A percentile compares a stretch with the other conserved stretches of the same genome.
phyloP scores from a whole-genome alignment of 1,284 basidiomycete species.

The Afroboletus lepidellus region DNA sequence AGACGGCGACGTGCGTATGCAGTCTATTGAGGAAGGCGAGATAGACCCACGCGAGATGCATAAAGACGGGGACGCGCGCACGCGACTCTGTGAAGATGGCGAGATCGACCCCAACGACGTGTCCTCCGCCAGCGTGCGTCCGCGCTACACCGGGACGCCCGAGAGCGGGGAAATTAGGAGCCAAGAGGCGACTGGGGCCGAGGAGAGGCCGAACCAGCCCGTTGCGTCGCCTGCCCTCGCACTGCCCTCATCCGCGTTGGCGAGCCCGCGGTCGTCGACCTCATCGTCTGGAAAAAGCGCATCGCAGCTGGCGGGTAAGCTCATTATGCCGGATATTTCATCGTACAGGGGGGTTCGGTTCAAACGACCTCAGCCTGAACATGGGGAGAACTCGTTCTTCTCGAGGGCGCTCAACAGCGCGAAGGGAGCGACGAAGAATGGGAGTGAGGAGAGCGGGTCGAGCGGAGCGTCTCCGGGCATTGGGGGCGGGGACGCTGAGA shows the following conservation, averaged over 20 bases:
- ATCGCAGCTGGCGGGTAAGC: conserved; percentile 1
- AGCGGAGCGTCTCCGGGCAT: neutral
- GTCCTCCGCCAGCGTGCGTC: neutral
- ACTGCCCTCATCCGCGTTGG: neutral
- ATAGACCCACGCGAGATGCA: too few relatives aligned
- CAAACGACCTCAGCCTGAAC: conserved; percentile 11
- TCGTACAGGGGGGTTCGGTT: conserved; percentile 23
- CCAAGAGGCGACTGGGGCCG: neutral
- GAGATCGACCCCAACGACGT: conserved; percentile 16
- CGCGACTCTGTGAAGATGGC: conserved; percentile 20
- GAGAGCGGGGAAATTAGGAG: conserved; percentile 22
- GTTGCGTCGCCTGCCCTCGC: neutral
- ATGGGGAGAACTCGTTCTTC: conserved; percentile 25
- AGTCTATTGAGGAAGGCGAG: too few relatives aligned
- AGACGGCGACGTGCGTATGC: neutral
- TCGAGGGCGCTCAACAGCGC: conserved; percentile 20
- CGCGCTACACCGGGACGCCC: neutral
- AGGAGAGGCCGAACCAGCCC: neutral
- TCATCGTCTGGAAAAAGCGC: neutral
- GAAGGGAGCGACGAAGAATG: neutral
- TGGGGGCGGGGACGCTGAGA: neutral
- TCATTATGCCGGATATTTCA: conserved; percentile 28
- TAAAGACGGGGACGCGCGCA: conserved; percentile 1
- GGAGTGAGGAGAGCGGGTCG: neutral
- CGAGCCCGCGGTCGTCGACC: neutral